Percentiles rank a stretch among this genome's conserved stretches.
phyloP scores from a whole-genome alignment of 306 rosid genomes.

The Arachis hypogaea region DNA sequence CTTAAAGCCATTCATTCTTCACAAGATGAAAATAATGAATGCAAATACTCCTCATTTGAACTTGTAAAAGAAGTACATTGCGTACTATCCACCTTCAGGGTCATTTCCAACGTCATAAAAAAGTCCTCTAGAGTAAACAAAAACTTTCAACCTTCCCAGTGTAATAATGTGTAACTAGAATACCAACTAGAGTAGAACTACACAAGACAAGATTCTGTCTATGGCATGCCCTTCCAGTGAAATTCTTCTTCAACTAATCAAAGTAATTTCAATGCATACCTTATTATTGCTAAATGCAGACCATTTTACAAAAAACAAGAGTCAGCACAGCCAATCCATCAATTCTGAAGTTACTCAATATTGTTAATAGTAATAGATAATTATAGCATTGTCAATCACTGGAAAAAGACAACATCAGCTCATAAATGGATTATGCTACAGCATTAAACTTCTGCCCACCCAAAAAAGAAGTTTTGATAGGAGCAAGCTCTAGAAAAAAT shows the following conservation, averaged over 20 bases:
- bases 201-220: background rate
- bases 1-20: slow-evolving; percentile 37
- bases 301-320: background rate
- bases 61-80: slow-evolving; percentile 56
- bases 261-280: background rate
- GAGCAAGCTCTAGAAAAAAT: no score
- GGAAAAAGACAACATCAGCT: background rate
- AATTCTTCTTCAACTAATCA: slow-evolving; percentile 1
- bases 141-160: slow-evolving; percentile 95
- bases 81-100: slow-evolving; percentile 94
- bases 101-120: slow-evolving; percentile 93
- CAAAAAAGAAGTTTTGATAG: no score
- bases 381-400: background rate
- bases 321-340: background rate
- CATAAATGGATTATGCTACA: background rate
- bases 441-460: background rate
- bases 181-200: no score
- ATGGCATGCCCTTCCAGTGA: slow-evolving; percentile 8
- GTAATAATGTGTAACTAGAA: slow-evolving; percentile 19
- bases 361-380: background rate
- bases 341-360: background rate
- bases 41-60: background rate
- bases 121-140: slow-evolving; percentile 84
- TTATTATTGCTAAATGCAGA: background rate
- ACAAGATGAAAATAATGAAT: background rate